A percentile compares a stretch with the other conserved stretches of the same genome.
phyloP scores from a whole-genome alignment of 495 filamentous ascomycete genomes.

The Aspergillus cavernicola region DNA sequence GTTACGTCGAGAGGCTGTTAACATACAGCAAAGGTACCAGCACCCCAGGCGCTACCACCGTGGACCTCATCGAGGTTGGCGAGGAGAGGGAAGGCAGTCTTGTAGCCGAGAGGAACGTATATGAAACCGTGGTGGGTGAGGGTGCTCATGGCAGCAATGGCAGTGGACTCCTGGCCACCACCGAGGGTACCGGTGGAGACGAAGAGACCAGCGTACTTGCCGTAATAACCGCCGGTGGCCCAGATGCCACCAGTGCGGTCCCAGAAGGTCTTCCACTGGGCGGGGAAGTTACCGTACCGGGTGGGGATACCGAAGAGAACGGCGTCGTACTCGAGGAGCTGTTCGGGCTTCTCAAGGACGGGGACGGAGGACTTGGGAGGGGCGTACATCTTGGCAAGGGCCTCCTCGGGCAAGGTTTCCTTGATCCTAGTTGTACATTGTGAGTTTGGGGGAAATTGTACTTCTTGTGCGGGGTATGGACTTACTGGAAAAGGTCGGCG shows the following conservation, averaged over 20 bases:
- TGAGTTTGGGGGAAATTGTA: neutral
- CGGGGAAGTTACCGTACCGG: constrained; percentile 97
- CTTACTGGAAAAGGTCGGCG: constrained; percentile 78
- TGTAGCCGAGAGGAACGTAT: constrained; percentile 93
- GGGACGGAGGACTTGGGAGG: constrained; percentile 71
- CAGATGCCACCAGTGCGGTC: constrained; percentile 76
- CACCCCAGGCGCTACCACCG: constrained; percentile 89
- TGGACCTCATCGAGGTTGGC: constrained; percentile 69
- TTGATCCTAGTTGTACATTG: constrained; percentile 52
- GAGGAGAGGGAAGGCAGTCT: constrained; percentile 66
- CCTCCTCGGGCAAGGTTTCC: constrained; percentile 82
- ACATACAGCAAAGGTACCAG: constrained; percentile 82
- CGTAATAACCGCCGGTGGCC: constrained; percentile 68
- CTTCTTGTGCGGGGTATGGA: neutral
- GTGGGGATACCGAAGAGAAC: constrained; percentile 96
- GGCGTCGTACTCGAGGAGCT: constrained; percentile 77
- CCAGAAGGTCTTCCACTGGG: constrained; percentile 92
- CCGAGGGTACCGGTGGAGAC: constrained; percentile 76
- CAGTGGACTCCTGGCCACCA: constrained; percentile 92
- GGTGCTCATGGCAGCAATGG: constrained; percentile 77
- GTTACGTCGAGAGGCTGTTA: neutral
- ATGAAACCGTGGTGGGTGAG: constrained; percentile 91
- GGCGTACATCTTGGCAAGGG: constrained; percentile 85
- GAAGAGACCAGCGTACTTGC: constrained; percentile 93
- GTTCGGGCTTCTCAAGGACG: constrained; percentile 55